Percentiles rank a stretch among this genome's conserved stretches.
These are phyloP conservation scores for Mycogone perniciosa DNA, from an alignment of 2,329 filamentous ascomycete genomes.

Conservation along the genomic window DNA sequence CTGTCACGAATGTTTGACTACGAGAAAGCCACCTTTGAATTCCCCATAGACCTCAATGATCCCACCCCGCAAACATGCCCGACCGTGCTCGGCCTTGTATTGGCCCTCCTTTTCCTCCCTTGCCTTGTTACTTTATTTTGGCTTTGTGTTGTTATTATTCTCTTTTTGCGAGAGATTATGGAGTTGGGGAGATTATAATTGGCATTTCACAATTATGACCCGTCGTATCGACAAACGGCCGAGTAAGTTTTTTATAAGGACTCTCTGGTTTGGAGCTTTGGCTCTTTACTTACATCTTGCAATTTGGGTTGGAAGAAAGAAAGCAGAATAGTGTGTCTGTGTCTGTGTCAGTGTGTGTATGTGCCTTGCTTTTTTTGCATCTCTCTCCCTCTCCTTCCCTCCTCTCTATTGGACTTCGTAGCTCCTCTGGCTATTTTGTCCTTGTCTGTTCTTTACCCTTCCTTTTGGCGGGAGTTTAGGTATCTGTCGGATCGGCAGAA, in stretches of 20 bases:
- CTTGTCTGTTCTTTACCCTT: too few species aligned
- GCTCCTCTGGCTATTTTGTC: too few species aligned
- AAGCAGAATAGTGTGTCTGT: conserved; percentile 1
- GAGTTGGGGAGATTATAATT: conserved; percentile 7
- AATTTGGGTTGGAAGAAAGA: conserved; percentile 1
- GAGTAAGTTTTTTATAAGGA: background rate
- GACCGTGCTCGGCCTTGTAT: background rate
- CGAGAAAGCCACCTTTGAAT: conserved; percentile 1
- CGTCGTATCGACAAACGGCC: background rate
- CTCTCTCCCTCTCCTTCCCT: background rate
- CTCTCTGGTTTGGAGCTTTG: too few species aligned
- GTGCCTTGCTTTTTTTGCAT: background rate
- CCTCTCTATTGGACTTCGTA: too few species aligned
- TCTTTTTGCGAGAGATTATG: conserved; percentile 1
- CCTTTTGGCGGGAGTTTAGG: too few species aligned
- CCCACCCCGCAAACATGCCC: background rate
- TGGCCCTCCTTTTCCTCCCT: background rate
- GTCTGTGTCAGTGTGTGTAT: background rate
- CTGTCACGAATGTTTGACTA: conserved; percentile 9
- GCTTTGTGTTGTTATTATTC: conserved; percentile 1
- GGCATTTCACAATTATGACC: background rate
- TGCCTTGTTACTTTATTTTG: background rate
- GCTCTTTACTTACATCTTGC: background rate
- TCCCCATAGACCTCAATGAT: conserved; percentile 6
- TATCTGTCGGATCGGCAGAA: too few species aligned